Evolutionary conservation across 2,329 filamentous ascomycete species (phyloP).

Genomic region (Chrysosporium queenslandicum): DNA sequence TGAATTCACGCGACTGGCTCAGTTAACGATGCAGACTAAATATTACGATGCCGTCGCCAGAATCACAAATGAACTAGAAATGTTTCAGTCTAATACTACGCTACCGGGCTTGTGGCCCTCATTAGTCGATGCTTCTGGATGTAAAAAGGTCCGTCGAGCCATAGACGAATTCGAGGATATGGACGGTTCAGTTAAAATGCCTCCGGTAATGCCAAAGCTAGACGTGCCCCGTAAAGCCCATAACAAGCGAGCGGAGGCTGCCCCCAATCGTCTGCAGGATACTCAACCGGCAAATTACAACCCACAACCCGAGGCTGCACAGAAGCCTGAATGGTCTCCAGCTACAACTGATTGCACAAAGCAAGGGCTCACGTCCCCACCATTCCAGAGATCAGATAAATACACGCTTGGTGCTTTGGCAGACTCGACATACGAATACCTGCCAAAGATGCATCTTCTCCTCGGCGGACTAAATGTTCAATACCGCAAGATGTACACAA

Average conservation of each 20-base stretch:
- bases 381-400: constrained; percentile 26
- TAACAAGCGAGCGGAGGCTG: constrained; percentile 1
- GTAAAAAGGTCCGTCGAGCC: constrained; percentile 34
- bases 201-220: not conserved
- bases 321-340: constrained; percentile 11
- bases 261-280: not conserved
- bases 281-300: constrained; percentile 21
- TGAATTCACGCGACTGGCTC: constrained; percentile 35
- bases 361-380: constrained; percentile 33
- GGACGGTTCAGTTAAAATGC: constrained; percentile 17
- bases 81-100: constrained; percentile 28
- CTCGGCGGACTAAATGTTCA: constrained; percentile 57
- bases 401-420: constrained; percentile 47
- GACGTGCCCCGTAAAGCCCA: constrained; percentile 4
- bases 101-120: constrained; percentile 35
- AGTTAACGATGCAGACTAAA: constrained; percentile 30
- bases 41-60: constrained; percentile 33
- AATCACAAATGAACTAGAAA: constrained; percentile 30
- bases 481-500: constrained; percentile 63
- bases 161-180: constrained; percentile 21
- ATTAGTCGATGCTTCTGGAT: constrained; percentile 67
- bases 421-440: constrained; percentile 50
- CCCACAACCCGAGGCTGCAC: constrained; percentile 9
- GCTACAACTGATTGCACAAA: constrained; percentile 28
- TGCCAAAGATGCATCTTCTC: constrained; percentile 59